Evolutionary conservation across 202 grass and related monocot species (phyloP).

Genomic region (Tripidium arundinaceum): DNA sequence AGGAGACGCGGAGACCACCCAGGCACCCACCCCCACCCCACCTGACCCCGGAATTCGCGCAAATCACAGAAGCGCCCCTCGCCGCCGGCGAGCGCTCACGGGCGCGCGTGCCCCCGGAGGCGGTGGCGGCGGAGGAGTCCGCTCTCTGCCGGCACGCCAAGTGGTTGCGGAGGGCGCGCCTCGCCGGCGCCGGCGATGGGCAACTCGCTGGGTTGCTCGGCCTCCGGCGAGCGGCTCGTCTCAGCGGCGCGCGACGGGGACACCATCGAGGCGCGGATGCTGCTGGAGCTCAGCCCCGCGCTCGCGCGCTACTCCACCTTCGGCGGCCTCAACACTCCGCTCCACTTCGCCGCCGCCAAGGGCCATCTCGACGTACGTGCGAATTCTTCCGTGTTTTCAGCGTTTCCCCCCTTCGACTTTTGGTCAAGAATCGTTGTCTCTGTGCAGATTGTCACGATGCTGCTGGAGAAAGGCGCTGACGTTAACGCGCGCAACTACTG

Average conservation of each 20-base stretch:
- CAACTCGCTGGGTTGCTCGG: conserved; percentile 19
- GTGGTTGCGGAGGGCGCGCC: neutral
- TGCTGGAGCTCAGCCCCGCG: too few relatives aligned
- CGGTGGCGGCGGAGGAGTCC: too few relatives aligned
- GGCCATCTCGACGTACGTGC: conserved; percentile 76
- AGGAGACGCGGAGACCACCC: conserved; percentile 28
- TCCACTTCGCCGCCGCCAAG: conserved; percentile 89
- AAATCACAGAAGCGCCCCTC: conserved; percentile 20
- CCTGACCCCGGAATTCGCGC: conserved; percentile 18
- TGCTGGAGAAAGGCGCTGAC: too few relatives aligned
- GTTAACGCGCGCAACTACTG: too few relatives aligned
- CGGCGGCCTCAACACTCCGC: conserved; percentile 87
- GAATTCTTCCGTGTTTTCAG: neutral
- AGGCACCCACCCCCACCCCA: neutral
- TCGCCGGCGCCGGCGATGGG: conserved; percentile 73
- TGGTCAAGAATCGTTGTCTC: too few relatives aligned
- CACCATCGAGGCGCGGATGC: conserved; percentile 77
- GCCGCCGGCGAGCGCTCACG: conserved; percentile 12
- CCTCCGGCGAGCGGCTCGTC: too few relatives aligned
- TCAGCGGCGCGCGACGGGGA: conserved; percentile 93
- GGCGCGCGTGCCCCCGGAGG: too few relatives aligned
- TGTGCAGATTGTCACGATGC: too few relatives aligned
- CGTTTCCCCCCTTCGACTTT: too few relatives aligned
- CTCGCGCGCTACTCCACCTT: conserved; percentile 96
- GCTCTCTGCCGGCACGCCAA: neutral